These are phyloP conservation scores for Notholithocarpus densiflorus DNA, from an alignment of 306 rosid genomes.

Conservation along the genomic window DNA sequence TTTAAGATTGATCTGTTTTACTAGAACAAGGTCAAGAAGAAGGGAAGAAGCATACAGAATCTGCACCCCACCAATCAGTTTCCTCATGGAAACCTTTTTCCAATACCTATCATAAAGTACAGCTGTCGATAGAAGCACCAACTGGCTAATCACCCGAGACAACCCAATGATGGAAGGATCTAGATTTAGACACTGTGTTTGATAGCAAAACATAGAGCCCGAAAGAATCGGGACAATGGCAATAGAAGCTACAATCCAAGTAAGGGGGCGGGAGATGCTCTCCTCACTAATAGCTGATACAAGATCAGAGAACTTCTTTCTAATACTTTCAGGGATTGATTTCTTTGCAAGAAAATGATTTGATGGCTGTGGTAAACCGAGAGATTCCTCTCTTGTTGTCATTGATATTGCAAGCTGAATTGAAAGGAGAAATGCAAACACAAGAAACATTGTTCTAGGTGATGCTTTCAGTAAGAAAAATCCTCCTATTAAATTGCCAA, in stretches of 20 bases:
- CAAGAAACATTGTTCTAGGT: conserved; percentile 58
- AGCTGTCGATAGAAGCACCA: conserved; percentile 68
- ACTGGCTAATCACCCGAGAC: conserved; percentile 74
- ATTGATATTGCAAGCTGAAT: conserved; percentile 57
- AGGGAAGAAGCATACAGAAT: conserved; percentile 60
- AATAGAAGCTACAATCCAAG: conserved; percentile 77
- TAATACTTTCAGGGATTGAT: conserved; percentile 44
- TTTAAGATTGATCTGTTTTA: conserved; percentile 58
- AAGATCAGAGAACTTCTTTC: conserved; percentile 53
- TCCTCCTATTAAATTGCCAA: conserved; percentile 86
- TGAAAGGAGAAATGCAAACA: conserved; percentile 49
- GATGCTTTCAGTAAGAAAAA: conserved; percentile 52
- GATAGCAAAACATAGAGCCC: conserved; percentile 83
- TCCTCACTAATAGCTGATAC: conserved; percentile 42
- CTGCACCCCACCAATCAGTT: conserved; percentile 55
- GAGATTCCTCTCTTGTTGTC: conserved; percentile 64
- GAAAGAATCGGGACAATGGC: conserved; percentile 73
- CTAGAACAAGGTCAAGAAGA: conserved; percentile 74
- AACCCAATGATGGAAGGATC: conserved; percentile 69
- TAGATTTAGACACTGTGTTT: conserved; percentile 69
- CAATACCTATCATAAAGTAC: conserved; percentile 56
- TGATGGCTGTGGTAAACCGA: conserved; percentile 47
- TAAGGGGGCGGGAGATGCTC: conserved; percentile 48
- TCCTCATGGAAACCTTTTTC: conserved; percentile 61
- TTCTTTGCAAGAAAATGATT: conserved; percentile 22